A percentile compares a stretch with the other conserved stretches of the same genome.
These are phyloP conservation scores for Talaromyces islandicus DNA, from an alignment of 2,329 filamentous ascomycete species.

Conservation along the genomic window DNA sequence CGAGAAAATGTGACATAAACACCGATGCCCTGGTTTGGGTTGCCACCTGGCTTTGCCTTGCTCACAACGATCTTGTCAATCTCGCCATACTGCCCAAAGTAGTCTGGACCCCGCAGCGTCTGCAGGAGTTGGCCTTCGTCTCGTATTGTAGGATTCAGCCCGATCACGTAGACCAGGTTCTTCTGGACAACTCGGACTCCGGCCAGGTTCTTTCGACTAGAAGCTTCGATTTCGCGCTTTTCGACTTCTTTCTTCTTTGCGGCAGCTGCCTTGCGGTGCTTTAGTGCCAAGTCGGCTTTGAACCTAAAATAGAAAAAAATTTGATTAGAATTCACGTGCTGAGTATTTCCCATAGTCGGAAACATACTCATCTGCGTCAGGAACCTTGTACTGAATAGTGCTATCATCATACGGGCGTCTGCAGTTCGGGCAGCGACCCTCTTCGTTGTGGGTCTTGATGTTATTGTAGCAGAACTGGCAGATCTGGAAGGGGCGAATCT, in stretches of 20 bases:
- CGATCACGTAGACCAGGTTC: constrained; percentile 97
- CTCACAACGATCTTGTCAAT: constrained; percentile 99
- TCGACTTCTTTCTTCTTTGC: constrained; percentile 89
- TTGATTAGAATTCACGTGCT: background rate
- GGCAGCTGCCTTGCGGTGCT: constrained; percentile 89
- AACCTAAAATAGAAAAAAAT: constrained; percentile 29
- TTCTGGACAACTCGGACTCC: constrained; percentile 96
- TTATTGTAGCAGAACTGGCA: constrained; percentile 99
- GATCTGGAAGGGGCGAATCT: constrained; percentile 56
- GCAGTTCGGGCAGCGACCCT: constrained; percentile 95
- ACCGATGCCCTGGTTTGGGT: constrained; percentile 75
- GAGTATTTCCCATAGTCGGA: background rate
- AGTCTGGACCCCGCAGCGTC: constrained; percentile 82
- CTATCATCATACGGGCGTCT: constrained; percentile 93
- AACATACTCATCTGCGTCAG: constrained; percentile 87
- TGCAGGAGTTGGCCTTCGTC: constrained; percentile 83
- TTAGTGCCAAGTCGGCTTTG: constrained; percentile 49
- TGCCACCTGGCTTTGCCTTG: constrained; percentile 73
- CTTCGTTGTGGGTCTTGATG: constrained; percentile 90
- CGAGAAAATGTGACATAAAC: constrained; percentile 98
- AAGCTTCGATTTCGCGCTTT: constrained; percentile 91
- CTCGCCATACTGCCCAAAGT: constrained; percentile 96
- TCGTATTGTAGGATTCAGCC: constrained; percentile 81
- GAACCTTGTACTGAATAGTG: constrained; percentile 93
- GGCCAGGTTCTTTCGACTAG: constrained; percentile 91